Evolutionary conservation across 2,329 filamentous ascomycete genomes (phyloP), one percentile per base, ranked within the genome.

Genomic region (Byssoonygena ceratinophila): DNA sequence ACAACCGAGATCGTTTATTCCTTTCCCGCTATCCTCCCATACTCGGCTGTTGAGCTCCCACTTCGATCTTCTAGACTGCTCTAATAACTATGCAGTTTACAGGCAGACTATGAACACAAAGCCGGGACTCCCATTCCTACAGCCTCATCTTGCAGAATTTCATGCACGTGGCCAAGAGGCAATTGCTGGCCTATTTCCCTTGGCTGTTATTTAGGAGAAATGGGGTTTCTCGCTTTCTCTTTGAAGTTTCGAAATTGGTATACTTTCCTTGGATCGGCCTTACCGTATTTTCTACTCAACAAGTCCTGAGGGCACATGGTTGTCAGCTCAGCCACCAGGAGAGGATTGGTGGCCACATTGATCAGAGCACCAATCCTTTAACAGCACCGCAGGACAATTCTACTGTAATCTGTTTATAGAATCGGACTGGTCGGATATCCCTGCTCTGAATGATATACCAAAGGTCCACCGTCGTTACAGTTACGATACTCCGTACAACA

Each of bases 81-180:
- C 55, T 22, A 55, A 66, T 7, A 71, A 71, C 46, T 69, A 66
- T 40, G 57, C 59, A 6, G 52, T 59, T 23, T 71, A 71, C 54
- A 66, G 67, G 29, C 60, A 64, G 27, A 59, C 63, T 16, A 68
- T 67, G 58, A 48, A 57, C 22, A 52, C 57, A 11, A 55, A 58
- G 5, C 67, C 67, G 0, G 69, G 68, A 3, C 62, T 70, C 20
- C 69, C 69, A 0, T 71, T 70, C 53, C 60, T 71, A 2, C 37
- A 64, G 4, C 68, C 68, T 1, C 68, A 71, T 58, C 53, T 68
- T 46, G 58, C 59, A 14, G 67, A 71, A 27, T 65, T 60, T 37
- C 53, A 45, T 27, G 18, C 32, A 9, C 23, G 39, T 14, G 57
- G 57, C 16, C 36, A 52, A 18, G 32, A 44, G 9, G 55, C 45